These are phyloP conservation scores for Gentiana macrophylla DNA, from an alignment of 257 asterid genomes.

Conservation along the genomic window DNA sequence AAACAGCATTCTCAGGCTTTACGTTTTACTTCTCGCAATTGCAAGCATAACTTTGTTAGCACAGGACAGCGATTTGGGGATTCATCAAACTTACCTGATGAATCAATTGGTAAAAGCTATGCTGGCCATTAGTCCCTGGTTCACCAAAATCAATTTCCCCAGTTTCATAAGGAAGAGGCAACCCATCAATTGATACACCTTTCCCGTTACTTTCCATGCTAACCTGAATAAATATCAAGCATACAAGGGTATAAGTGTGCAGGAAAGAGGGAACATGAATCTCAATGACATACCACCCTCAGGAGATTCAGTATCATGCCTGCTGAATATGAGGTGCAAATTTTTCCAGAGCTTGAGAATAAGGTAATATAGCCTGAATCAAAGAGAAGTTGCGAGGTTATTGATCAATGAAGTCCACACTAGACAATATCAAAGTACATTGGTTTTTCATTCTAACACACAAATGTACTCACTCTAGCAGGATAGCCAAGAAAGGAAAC, in stretches of 20 bases:
- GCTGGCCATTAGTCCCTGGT: slow-evolving; percentile 99
- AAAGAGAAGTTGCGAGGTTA: slow-evolving; percentile 8
- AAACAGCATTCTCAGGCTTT: too few species aligned
- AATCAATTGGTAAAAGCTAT: slow-evolving; percentile 98
- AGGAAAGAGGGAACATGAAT: slow-evolving; percentile 10
- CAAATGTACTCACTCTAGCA: slow-evolving; percentile 68
- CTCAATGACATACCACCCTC: slow-evolving; percentile 5
- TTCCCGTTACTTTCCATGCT: slow-evolving; percentile 99
- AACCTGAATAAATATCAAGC: slow-evolving; percentile 39
- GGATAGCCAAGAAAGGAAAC: slow-evolving; percentile 95
- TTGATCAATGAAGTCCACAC: slow-evolving; percentile 4
- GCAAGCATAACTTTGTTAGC: too few species aligned
- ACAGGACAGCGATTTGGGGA: too few species aligned
- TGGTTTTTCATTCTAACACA: slow-evolving; percentile 6
- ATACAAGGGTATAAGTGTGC: slow-evolving; percentile 2
- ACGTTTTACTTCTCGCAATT: too few species aligned
- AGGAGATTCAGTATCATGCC: slow-evolving; percentile 38
- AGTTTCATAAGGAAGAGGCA: slow-evolving; percentile 79
- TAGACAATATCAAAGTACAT: not conserved
- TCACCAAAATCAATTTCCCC: slow-evolving; percentile 99
- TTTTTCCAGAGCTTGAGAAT: slow-evolving; percentile 95
- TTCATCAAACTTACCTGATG: slow-evolving; percentile 58
- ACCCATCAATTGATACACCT: slow-evolving; percentile 94
- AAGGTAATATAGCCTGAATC: slow-evolving; percentile 93
- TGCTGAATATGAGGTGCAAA: slow-evolving; percentile 98